Conservation (phyloP, 495 filamentous ascomycete genomes). For the Aspergillus haitiensis region DNA sequence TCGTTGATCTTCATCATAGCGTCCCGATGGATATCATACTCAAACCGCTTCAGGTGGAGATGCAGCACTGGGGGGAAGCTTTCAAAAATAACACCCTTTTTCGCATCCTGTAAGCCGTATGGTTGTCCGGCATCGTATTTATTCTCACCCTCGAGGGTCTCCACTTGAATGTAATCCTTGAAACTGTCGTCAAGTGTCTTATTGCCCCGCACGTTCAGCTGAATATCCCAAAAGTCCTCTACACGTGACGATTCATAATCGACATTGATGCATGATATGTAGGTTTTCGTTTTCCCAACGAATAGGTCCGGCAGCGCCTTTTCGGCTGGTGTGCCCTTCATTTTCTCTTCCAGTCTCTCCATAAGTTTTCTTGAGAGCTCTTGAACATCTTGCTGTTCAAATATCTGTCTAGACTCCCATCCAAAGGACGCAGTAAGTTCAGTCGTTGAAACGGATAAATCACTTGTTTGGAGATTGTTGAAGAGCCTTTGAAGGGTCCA, state of each 20-base stretch:
- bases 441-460: constrained; percentile 77
- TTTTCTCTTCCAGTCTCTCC: constrained; percentile 92
- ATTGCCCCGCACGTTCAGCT: constrained; percentile 93
- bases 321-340: constrained; percentile 97
- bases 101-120: constrained; percentile 90
- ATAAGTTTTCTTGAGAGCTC: constrained; percentile 95
- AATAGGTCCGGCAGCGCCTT: constrained; percentile 88
- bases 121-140: constrained; percentile 91
- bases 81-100: constrained; percentile 96
- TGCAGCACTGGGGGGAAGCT: constrained; percentile 94
- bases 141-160: constrained; percentile 96
- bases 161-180: constrained; percentile 91
- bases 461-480: constrained; percentile 85
- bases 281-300: constrained; percentile 95
- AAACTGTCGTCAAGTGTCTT: constrained; percentile 93
- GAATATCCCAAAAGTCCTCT: constrained; percentile 99
- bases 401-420: constrained; percentile 97
- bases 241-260: constrained; percentile 91
- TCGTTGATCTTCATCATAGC: constrained; percentile 99
- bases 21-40: constrained; percentile 93
- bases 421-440: constrained; percentile 96
- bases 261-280: constrained; percentile 98
- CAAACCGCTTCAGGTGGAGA: constrained; percentile 95
- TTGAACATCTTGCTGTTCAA: constrained; percentile 98
- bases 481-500: constrained; percentile 94